Evolutionary conservation across 768 basidiomycete species (phyloP).

Genomic region (Suillus discolor): DNA sequence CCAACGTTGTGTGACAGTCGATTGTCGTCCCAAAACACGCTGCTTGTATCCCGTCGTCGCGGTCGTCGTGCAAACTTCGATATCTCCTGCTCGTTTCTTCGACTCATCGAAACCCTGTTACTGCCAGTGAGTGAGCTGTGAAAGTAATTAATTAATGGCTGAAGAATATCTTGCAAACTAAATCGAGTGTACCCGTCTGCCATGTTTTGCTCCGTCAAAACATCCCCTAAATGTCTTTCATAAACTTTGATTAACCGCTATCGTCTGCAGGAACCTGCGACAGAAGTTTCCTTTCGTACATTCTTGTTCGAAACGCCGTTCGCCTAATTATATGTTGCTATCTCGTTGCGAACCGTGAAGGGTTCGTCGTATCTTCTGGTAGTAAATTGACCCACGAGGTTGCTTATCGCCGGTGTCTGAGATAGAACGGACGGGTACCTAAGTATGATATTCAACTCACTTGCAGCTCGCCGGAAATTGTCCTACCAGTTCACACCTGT

Average conservation of each 20-base stretch:
- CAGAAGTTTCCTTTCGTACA: background rate
- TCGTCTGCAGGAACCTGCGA: background rate
- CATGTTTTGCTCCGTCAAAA: background rate
- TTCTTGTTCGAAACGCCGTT: background rate
- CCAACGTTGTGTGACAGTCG: background rate
- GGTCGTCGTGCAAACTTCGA: background rate
- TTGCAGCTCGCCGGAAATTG: background rate
- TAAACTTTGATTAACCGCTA: background rate
- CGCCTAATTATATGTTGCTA: background rate
- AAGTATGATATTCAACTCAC: background rate
- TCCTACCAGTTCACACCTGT: background rate
- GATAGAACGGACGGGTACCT: background rate
- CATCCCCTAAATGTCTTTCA: background rate
- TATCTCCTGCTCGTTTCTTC: background rate
- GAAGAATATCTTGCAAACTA: background rate
- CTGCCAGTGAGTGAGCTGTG: background rate
- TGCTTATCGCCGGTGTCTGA: conserved; percentile 1
- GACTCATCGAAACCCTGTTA: background rate
- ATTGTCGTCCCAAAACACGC: background rate
- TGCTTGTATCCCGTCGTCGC: background rate
- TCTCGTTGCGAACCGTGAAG: background rate
- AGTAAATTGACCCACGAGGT: background rate
- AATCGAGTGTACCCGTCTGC: background rate
- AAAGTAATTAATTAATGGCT: background rate
- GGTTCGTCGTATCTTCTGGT: background rate